Conservation (phyloP, 2,329 filamentous ascomycete species). For the Penicillium decumbens region DNA sequence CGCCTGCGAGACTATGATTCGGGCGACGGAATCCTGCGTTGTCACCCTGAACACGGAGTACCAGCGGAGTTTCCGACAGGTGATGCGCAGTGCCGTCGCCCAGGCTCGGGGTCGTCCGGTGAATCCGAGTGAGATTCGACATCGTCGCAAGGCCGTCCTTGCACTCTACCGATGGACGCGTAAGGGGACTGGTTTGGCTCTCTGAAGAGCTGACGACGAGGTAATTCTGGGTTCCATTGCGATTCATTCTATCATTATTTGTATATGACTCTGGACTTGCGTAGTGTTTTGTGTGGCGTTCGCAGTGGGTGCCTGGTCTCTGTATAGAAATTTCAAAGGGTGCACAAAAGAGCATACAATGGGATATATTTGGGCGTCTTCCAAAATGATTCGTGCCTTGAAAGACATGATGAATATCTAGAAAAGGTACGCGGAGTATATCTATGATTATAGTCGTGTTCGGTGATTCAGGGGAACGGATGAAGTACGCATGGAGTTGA, state of each 20-base stretch:
- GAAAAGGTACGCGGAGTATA: no score
- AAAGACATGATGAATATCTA: no score
- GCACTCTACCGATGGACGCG: slow-evolving; percentile 87
- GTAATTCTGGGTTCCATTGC: neutral
- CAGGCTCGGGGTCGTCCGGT: slow-evolving; percentile 81
- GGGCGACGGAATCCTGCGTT: slow-evolving; percentile 87
- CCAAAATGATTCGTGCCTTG: no score
- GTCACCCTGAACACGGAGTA: slow-evolving; percentile 91
- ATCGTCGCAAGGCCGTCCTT: slow-evolving; percentile 75
- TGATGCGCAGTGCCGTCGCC: slow-evolving; percentile 86
- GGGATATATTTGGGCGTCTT: neutral
- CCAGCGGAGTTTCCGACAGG: slow-evolving; percentile 91
- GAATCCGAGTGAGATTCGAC: slow-evolving; percentile 79
- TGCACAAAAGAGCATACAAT: neutral
- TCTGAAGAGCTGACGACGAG: slow-evolving; percentile 15
- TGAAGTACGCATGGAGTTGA: neutral
- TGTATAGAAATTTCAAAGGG: neutral
- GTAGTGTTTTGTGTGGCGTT: neutral
- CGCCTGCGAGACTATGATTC: slow-evolving; percentile 87
- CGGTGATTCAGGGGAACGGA: no score
- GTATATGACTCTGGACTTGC: neutral
- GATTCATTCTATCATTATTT: neutral
- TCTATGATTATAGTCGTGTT: no score
- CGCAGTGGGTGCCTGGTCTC: neutral
- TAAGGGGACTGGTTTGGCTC: slow-evolving; percentile 78